A percentile compares a stretch with the other conserved stretches of the same genome.
Conservation (phyloP, 495 filamentous ascomycete genomes). For the Lophium mytilinum region DNA sequence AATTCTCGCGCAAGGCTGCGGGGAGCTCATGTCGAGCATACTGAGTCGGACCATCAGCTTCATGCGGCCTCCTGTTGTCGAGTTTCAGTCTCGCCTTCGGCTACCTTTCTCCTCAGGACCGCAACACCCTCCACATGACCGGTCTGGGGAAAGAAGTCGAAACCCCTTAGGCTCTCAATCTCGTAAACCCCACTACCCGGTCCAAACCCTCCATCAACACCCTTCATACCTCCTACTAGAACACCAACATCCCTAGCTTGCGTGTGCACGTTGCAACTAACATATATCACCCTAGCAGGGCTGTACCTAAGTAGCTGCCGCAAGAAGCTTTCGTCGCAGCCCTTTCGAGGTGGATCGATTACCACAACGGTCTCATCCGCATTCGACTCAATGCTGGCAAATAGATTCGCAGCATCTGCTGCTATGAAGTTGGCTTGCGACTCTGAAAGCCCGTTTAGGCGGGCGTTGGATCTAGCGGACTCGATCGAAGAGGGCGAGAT, state of each 20-base stretch:
- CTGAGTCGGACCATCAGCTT: no score
- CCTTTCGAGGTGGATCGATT: conserved; percentile 90
- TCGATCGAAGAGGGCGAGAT: conserved; percentile 62
- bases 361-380: conserved; percentile 78
- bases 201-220: conserved; percentile 31
- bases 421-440: conserved; percentile 65
- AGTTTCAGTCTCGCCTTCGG: neutral
- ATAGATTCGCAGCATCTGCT: conserved; percentile 75
- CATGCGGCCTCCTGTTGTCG: no score
- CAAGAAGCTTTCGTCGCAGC: conserved; percentile 81
- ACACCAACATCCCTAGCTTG: conserved; percentile 88
- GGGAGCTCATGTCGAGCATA: no score
- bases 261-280: conserved; percentile 96
- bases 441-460: conserved; percentile 59
- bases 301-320: conserved; percentile 66
- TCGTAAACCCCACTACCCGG: conserved; percentile 55
- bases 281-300: conserved; percentile 77
- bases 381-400: conserved; percentile 57
- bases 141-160: conserved; percentile 98
- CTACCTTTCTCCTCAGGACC: conserved; percentile 44
- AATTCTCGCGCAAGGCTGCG: no score
- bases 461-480: conserved; percentile 70
- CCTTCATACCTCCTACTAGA: conserved; percentile 57
- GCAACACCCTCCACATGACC: conserved; percentile 94
- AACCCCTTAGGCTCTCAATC: conserved; percentile 86